Conservation (phyloP, 768 basidiomycete species). For the Hygrophorus pudorinus region DNA sequence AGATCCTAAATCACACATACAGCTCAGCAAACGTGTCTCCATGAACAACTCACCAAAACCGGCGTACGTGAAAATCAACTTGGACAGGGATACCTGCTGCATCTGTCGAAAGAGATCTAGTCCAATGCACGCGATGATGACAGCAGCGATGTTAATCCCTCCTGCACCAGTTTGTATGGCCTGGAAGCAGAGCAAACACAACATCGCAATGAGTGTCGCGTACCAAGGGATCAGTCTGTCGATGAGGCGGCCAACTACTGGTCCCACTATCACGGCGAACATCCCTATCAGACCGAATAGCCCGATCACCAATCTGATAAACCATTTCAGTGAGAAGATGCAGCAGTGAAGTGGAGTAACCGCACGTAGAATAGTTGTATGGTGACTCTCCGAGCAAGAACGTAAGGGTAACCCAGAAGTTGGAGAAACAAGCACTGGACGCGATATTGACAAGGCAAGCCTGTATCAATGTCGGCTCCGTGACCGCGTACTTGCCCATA, state of each 20-base stretch:
- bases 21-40: slow-evolving; percentile 5
- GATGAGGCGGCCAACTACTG: slow-evolving; percentile 56
- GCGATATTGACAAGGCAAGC: slow-evolving; percentile 49
- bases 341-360: slow-evolving; percentile 6
- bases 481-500: slow-evolving; percentile 69
- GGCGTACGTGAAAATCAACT: slow-evolving; percentile 45
- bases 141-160: slow-evolving; percentile 58
- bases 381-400: slow-evolving; percentile 73
- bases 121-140: slow-evolving; percentile 60
- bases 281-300: slow-evolving; percentile 63
- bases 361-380: slow-evolving; percentile 67
- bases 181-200: slow-evolving; percentile 40
- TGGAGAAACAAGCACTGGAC: slow-evolving; percentile 48
- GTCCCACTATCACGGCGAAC: slow-evolving; percentile 61
- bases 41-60: slow-evolving; percentile 1
- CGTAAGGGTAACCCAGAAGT: slow-evolving; percentile 68
- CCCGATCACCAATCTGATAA: slow-evolving; percentile 43
- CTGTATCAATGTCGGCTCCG: slow-evolving; percentile 74
- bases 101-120: slow-evolving; percentile 70
- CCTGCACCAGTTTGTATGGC: slow-evolving; percentile 60
- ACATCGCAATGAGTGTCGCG: slow-evolving; percentile 48
- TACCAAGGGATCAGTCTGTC: slow-evolving; percentile 74
- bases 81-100: slow-evolving; percentile 58
- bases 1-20: slow-evolving; percentile 22
- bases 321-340: not conserved